Evolutionary conservation across 495 filamentous ascomycete species (phyloP).

Genomic region (Viridothelium virens): DNA sequence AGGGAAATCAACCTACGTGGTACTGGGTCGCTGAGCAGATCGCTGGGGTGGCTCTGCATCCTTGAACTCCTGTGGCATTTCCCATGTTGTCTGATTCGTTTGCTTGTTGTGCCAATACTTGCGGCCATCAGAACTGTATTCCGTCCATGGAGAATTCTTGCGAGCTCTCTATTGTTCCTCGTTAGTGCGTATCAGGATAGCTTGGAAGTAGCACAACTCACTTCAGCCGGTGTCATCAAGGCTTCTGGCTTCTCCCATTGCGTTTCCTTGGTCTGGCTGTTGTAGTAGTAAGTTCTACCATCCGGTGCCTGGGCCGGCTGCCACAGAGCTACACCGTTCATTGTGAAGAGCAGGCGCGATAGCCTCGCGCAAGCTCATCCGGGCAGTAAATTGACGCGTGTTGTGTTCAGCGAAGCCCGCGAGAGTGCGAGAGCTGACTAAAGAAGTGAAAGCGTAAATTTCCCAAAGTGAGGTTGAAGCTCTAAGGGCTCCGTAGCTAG

Average conservation of each 20-base stretch:
- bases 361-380: background rate
- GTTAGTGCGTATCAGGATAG: background rate
- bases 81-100: slow-evolving; percentile 88
- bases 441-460: background rate
- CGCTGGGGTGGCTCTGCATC: slow-evolving; percentile 50
- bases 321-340: slow-evolving; percentile 67
- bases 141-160: slow-evolving; percentile 63
- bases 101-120: slow-evolving; percentile 94
- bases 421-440: background rate
- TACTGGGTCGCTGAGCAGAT: slow-evolving; percentile 40
- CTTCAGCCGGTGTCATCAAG: slow-evolving; percentile 80
- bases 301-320: slow-evolving; percentile 75
- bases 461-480: background rate
- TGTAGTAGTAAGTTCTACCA: slow-evolving; percentile 90
- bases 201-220: slow-evolving; percentile 36
- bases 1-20: slow-evolving; percentile 50
- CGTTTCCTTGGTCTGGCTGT: slow-evolving; percentile 74
- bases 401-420: slow-evolving; percentile 21
- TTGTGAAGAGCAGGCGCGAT: slow-evolving; percentile 33
- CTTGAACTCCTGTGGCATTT: slow-evolving; percentile 82
- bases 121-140: slow-evolving; percentile 77
- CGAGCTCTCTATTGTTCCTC: background rate
- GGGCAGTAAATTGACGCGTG: background rate
- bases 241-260: slow-evolving; percentile 92
- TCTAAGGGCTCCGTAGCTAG: no score